Conservation (phyloP, 2,329 filamentous ascomycete genomes). For the Achaetomium macrosporum region DNA sequence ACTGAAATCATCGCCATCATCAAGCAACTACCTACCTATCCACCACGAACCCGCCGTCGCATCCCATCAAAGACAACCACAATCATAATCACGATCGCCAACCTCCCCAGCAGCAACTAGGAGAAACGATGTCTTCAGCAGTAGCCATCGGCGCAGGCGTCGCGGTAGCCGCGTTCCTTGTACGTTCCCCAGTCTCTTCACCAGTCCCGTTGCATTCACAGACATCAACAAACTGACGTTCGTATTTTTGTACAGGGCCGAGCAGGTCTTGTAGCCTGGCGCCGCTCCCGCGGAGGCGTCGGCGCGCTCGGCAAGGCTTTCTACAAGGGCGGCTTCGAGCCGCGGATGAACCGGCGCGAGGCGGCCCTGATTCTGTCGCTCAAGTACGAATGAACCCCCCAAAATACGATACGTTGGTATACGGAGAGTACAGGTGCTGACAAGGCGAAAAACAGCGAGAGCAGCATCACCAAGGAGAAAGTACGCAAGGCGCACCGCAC, state of each 20-base stretch:
- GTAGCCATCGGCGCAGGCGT: slow-evolving; percentile 55
- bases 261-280: slow-evolving; percentile 82
- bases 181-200: slow-evolving; percentile 28
- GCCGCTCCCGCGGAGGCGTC: slow-evolving; percentile 71
- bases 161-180: slow-evolving; percentile 61
- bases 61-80: background rate
- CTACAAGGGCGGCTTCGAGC: slow-evolving; percentile 98
- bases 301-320: slow-evolving; percentile 83
- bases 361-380: slow-evolving; percentile 86
- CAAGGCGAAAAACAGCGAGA: slow-evolving; percentile 55
- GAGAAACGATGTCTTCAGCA: slow-evolving; percentile 50
- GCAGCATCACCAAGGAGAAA: slow-evolving; percentile 83
- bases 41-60: slow-evolving; percentile 29
- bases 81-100: background rate
- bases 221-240: slow-evolving; percentile 18
- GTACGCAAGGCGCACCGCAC: slow-evolving; percentile 91
- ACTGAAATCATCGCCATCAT: slow-evolving; percentile 9
- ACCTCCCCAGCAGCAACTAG: slow-evolving; percentile 1
- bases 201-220: background rate
- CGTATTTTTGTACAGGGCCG: slow-evolving; percentile 58
- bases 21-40: slow-evolving; percentile 3
- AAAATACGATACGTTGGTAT: background rate
- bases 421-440: slow-evolving; percentile 54
- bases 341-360: slow-evolving; percentile 87
- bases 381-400: slow-evolving; percentile 51